Conservation (phyloP, 345 rosid genomes). For the Rubroshorea leprosula region DNA sequence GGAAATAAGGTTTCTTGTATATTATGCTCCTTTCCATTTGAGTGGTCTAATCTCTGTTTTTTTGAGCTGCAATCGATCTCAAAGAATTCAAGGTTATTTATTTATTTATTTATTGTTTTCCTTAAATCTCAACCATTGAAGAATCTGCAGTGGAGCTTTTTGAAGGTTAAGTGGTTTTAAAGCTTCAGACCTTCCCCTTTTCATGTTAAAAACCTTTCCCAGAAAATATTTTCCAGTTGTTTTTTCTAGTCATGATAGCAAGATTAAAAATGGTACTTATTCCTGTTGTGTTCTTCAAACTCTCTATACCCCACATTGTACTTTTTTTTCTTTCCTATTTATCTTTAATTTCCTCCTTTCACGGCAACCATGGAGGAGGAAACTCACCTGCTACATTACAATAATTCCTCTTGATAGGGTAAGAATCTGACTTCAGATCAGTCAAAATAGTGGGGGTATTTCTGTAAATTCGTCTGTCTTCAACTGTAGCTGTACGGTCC, state of each 20-base stretch:
- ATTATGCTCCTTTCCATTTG: not conserved
- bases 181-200: not conserved
- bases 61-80: constrained; percentile 18
- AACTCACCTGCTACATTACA: constrained; percentile 26
- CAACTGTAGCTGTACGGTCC: constrained; percentile 20
- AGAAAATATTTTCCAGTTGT: constrained; percentile 13
- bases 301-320: constrained; percentile 23
- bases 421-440: constrained; percentile 2
- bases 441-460: constrained; percentile 21
- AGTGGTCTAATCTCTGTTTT: not conserved
- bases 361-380: constrained; percentile 54
- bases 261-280: no score
- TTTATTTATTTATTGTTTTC: no score
- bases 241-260: constrained; percentile 18
- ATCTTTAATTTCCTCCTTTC: constrained; percentile 32
- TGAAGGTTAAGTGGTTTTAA: not conserved
- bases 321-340: not conserved
- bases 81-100: not conserved
- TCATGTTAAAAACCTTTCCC: not conserved
- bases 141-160: not conserved
- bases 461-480: constrained; percentile 21
- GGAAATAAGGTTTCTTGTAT: constrained; percentile 18
- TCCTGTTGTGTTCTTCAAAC: constrained; percentile 9
- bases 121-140: no score
- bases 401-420: constrained; percentile 22